Evolutionary conservation across 441 rosid species (phyloP), one percentile per base, ranked within the genome.

Genomic region (Omphalea diandra): DNA sequence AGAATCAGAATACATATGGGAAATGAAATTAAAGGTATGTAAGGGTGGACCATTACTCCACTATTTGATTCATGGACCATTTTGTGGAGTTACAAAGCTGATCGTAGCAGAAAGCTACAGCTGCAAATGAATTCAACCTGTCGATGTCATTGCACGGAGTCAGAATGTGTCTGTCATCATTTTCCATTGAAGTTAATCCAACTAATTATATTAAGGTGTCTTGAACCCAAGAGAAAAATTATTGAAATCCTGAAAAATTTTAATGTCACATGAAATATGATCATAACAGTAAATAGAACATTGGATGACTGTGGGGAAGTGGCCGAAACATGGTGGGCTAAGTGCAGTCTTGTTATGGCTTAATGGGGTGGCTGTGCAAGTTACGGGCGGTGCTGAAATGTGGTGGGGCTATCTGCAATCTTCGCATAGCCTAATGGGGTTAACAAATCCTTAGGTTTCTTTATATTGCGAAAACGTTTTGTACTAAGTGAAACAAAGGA

Each of bases 11-110:
- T 14, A 22, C 12, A 44, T 18, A 49, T 7, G 50, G n/a, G 29
- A 11, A 36, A 43, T n/a, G 38, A 43, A 9, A 33, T 26, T 11
- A 17, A 41, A 66, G 67, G 29, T 35, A 18, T 49, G 69, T 38
- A 56, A 27, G 53, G 32, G 73, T 80, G 88, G 87, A 81, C 93
- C 85, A 79, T 53, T 17, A 53, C 20, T 74, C 82, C 93, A 86
- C 86, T 72, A 73, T 1, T 43, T 7, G 63, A 54, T 44, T n/a
- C 58, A 17, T 59, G 79, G 75, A 67, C 67, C 73, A 75, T 50
- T 59, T 46, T 11, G 18, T 41, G 18, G 63, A 17, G 11, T 8
- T 14, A 4, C 26, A 65, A 47, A 70, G 32, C 31, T 54, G 56
- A 69, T 41, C 26, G 20, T 15, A 41, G 18, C 15, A 15, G 38